A percentile compares a stretch with the other conserved stretches of the same genome.
Conservation (phyloP, 2,329 filamentous ascomycete species). For the Cadophora malorum region DNA sequence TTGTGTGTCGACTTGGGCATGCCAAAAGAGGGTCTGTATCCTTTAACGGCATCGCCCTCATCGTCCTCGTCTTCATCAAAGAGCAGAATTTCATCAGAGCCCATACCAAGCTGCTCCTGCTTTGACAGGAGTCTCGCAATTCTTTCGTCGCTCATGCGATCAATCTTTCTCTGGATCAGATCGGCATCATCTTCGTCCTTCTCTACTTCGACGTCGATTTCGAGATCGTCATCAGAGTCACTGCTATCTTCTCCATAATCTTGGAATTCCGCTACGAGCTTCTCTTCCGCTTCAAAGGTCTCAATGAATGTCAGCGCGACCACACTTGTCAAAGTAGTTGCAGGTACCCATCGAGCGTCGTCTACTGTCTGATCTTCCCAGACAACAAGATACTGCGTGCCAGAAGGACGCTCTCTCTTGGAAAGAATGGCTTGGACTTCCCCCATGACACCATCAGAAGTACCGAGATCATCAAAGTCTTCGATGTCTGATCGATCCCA, state of each 20-base stretch:
- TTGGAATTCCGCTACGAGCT: slow-evolving; percentile 40
- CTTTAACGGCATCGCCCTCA: slow-evolving; percentile 43
- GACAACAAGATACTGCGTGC: slow-evolving; percentile 59
- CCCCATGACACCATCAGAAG: slow-evolving; percentile 54
- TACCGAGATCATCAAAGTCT: slow-evolving; percentile 57
- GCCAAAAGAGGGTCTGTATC: slow-evolving; percentile 19
- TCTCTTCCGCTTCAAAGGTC: slow-evolving; percentile 46
- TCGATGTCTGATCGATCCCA: slow-evolving; percentile 54
- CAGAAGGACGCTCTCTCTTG: slow-evolving; percentile 52
- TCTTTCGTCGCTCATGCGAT: slow-evolving; percentile 65
- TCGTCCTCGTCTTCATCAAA: slow-evolving; percentile 53
- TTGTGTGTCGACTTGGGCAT: slow-evolving; percentile 30
- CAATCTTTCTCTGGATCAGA: slow-evolving; percentile 42
- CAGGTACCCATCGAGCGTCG: slow-evolving; percentile 57
- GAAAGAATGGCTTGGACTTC: slow-evolving; percentile 52
- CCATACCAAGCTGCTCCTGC: slow-evolving; percentile 68
- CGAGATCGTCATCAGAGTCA: slow-evolving; percentile 42
- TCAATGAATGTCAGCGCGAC: slow-evolving; percentile 44
- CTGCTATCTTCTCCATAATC: slow-evolving; percentile 37
- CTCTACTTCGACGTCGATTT: slow-evolving; percentile 47
- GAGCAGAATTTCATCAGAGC: slow-evolving; percentile 62
- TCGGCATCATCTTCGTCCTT: slow-evolving; percentile 49
- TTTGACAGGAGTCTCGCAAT: slow-evolving; percentile 66
- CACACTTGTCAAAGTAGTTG: slow-evolving; percentile 43
- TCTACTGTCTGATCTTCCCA: slow-evolving; percentile 52